Conservation (phyloP, 495 filamentous ascomycete genomes). For the Penicillium alfredii region DNA sequence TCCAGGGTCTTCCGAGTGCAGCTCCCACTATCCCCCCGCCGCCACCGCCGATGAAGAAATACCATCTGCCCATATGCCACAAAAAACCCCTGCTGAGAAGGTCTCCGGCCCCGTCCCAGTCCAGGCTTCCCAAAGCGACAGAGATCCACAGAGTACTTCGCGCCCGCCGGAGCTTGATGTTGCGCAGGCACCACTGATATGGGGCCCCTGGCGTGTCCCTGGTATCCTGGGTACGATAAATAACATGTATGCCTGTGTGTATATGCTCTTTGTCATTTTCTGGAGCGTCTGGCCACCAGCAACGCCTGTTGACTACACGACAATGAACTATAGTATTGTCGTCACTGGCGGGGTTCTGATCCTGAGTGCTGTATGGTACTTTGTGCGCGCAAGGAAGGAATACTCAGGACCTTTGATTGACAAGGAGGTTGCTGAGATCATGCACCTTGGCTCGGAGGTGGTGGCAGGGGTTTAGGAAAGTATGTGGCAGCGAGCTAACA, state of each 20-base stretch:
- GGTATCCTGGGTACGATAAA: slow-evolving; percentile 33
- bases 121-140: slow-evolving; percentile 11
- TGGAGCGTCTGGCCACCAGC: slow-evolving; percentile 40
- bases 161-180: slow-evolving; percentile 17
- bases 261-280: slow-evolving; percentile 33
- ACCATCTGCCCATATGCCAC: slow-evolving; percentile 8
- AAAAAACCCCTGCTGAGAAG: slow-evolving; percentile 11
- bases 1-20: slow-evolving; percentile 17
- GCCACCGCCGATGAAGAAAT: slow-evolving; percentile 6
- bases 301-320: slow-evolving; percentile 31
- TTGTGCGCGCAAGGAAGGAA: slow-evolving; percentile 27
- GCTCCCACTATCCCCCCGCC: slow-evolving; percentile 3
- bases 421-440: slow-evolving; percentile 30
- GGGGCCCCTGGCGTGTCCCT: slow-evolving; percentile 39
- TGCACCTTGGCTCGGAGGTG: too few species aligned
- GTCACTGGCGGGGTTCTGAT: slow-evolving; percentile 29
- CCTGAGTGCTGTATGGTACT: slow-evolving; percentile 30
- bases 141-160: slow-evolving; percentile 1
- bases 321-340: slow-evolving; percentile 43
- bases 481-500: too few species aligned
- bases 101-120: slow-evolving; percentile 2
- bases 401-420: slow-evolving; percentile 36
- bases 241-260: slow-evolving; percentile 34
- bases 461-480: too few species aligned
- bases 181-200: slow-evolving; percentile 20